Evolutionary conservation across 2,329 filamentous ascomycete genomes (phyloP), one percentile per base, ranked within the genome.

Genomic region (Chaetomiaceae sp.): DNA sequence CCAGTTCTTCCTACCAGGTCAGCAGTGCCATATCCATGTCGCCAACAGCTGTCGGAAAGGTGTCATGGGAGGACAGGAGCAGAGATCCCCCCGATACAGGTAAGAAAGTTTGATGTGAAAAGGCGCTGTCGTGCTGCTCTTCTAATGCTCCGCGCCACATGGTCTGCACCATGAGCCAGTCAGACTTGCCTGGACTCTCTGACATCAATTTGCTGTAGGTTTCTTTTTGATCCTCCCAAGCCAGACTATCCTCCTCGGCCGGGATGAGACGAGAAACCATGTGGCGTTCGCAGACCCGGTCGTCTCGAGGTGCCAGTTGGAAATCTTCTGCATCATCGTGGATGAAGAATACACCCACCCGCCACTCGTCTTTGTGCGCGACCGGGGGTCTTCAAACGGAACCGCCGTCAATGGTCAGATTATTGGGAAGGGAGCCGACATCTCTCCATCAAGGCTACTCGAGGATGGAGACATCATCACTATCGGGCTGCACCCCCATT

Each of bases 311-410:
- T 70, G 73, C 23, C 79, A 82, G 49, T 77, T 79, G 57, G 75
- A 81, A 58, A 68, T 82, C 29, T 83, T 81, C 61, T 75, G 75
- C 1, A 67, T 82, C 36, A 62, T 74, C 9, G 80, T 80, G 55
- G 77, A 81, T 20, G 62, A 67, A 16, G 60, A 63, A 9, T 53
- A 59, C 20, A 63, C 61, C 13, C 60, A 61, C 36, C 40, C 45
- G 20, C 67, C 70, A 4, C 65, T 80, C 49, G 65, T 82, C 36
- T 83, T 81, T 57, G 77, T 81, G 25, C 75, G 79, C 13, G 80
- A 84, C 58, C 73, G 76, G 21, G 73, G 75, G 48, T 82, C 80
- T 4, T 68, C 67, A 14, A 77, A 77, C 49, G 80, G 80, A 2
- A 82, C 79, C 0, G 75, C 69, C 47, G 73, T 83, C 33, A 80